Evolutionary conservation across 1,284 basidiomycete genomes (phyloP).

Genomic region (Ceratorhiza oryzae-sativae): DNA sequence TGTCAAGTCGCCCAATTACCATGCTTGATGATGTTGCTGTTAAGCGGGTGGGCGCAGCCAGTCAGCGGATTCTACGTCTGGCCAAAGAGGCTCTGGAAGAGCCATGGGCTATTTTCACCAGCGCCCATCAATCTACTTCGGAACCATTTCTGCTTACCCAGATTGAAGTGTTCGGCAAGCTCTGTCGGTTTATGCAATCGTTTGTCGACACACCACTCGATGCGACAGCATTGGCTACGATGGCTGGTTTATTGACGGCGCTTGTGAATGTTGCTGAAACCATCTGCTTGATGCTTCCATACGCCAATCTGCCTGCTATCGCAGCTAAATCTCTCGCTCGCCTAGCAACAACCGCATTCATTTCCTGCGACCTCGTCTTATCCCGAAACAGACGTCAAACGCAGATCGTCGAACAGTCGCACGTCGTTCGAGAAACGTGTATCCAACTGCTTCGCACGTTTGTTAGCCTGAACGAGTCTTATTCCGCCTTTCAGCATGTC

Average conservation of each 20-base stretch:
- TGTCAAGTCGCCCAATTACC: background rate
- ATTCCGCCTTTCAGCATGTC: background rate
- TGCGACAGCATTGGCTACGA: background rate
- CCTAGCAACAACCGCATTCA: background rate
- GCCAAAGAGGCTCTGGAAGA: slow-evolving; percentile 16
- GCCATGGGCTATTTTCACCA: slow-evolving; percentile 9
- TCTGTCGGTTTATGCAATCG: background rate
- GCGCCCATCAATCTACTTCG: slow-evolving; percentile 5
- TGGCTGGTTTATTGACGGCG: slow-evolving; percentile 1
- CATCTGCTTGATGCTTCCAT: slow-evolving; percentile 1
- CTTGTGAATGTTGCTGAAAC: slow-evolving; percentile 19
- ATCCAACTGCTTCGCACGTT: slow-evolving; percentile 31
- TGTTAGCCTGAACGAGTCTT: background rate
- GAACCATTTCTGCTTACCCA: slow-evolving; percentile 16
- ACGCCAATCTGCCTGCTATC: background rate
- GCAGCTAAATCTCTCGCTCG: background rate
- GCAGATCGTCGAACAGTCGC: background rate
- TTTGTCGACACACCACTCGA: background rate
- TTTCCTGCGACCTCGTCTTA: slow-evolving; percentile 7
- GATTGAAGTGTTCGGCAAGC: slow-evolving; percentile 13
- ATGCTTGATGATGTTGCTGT: slow-evolving; percentile 15
- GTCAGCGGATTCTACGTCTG: slow-evolving; percentile 11
- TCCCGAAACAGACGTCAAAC: slow-evolving; percentile 26
- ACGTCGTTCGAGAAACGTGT: slow-evolving; percentile 19
- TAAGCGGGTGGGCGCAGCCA: slow-evolving; percentile 11